Evolutionary conservation across 805 yeast species (phyloP).

Genomic region (Myxozyma monticola): DNA sequence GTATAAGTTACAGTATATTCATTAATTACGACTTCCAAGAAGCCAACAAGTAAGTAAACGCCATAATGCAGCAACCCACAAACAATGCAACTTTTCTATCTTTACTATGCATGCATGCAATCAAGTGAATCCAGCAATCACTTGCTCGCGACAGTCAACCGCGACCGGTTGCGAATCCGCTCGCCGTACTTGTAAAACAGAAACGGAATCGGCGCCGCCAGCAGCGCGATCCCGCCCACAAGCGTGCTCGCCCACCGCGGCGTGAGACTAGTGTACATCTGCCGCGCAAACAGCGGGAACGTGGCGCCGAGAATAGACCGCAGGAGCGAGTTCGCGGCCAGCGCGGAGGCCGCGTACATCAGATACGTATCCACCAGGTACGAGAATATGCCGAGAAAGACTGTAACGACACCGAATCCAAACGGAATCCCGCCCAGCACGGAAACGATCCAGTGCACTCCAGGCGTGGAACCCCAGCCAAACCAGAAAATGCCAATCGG

Average conservation of each 20-base stretch:
- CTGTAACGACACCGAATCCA: constrained; percentile 54
- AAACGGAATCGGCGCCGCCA: constrained; percentile 53
- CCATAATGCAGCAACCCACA: too few relatives aligned
- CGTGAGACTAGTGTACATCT: constrained; percentile 52
- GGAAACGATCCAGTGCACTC: constrained; percentile 55
- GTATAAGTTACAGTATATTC: too few relatives aligned
- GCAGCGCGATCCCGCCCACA: constrained; percentile 51
- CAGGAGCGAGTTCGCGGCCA: constrained; percentile 62
- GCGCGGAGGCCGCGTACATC: constrained; percentile 60
- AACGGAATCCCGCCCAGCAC: constrained; percentile 54
- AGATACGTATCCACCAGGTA: constrained; percentile 63
- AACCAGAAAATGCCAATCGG: constrained; percentile 59
- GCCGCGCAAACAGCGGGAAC: constrained; percentile 59
- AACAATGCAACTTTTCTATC: too few relatives aligned
- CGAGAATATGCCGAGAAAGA: constrained; percentile 59
- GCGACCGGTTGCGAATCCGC: constrained; percentile 37
- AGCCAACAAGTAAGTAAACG: too few relatives aligned
- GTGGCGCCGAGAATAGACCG: constrained; percentile 61
- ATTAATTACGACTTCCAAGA: too few relatives aligned
- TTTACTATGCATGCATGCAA: too few relatives aligned
- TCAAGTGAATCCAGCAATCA: too few relatives aligned
- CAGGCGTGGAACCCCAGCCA: constrained; percentile 58
- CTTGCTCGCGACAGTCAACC: too few relatives aligned
- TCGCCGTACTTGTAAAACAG: constrained; percentile 54
- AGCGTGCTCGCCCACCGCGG: constrained; percentile 58